Base-by-base conservation (phyloP, 2,329 filamentous ascomycete genomes). In the Byssothecium circinans region DNA sequence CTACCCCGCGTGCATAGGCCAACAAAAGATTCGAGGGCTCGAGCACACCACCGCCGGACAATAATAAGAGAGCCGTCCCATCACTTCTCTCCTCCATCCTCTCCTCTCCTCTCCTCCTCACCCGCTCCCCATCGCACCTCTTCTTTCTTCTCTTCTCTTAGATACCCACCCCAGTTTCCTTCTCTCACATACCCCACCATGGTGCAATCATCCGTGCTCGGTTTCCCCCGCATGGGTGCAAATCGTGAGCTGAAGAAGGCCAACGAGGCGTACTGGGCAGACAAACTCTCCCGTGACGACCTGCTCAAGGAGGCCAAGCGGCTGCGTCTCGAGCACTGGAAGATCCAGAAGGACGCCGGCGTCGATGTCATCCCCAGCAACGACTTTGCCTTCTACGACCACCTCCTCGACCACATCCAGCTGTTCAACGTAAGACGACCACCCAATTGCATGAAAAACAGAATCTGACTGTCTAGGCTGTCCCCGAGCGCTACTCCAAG, bases 181-280 rank as follows among this genome's bases (percentile, higher is more conserved):
- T 19, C 39, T 32, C 39, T 53, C 50, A 57, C 52, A 54, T 58
- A 39, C 41, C 40, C 49, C 62, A 62, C 50, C 49, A 79, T 79
- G 77, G 77, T 79, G 47, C 74, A 78, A 60, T 79, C 77, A 60
- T 82, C 94, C 64, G 83, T 99, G 76, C 87, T 99, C 76, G 94
- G 94, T 80, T 99, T 99, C 85, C 94, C 94, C 76, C 92, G 94
- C 74, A 96, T 97, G 89, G 94, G 94, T 79, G 88, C 84, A 70
- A 89, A 95, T 79, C 91, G 94, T 86, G 94, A 99, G 83, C 86
- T 99, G 75, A 99, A 99, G 88, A 99, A 99, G 86, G 94, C 94
- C 72, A 99, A 91, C 63, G 94, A 99, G 79, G 90, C 92, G 75
- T 99, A 87, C 79, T 99, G 94, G 94, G 87, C 80, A 69, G 92